Evolutionary conservation across 345 rosid genomes (phyloP).

Genomic region (Cardamine occulta): DNA sequence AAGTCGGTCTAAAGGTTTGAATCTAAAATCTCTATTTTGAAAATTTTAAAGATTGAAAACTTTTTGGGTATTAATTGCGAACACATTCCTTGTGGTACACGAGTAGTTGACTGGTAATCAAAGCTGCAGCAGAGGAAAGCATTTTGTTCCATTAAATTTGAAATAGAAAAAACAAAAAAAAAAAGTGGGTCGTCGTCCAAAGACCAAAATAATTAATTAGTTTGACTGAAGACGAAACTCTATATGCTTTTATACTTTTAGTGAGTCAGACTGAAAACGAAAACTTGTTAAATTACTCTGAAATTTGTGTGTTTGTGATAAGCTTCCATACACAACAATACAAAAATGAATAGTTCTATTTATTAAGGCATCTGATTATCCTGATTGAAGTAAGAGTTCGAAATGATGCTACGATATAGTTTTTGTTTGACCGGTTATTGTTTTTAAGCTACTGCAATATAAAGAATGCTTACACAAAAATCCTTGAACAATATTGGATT

Average conservation of each 20-base stretch:
- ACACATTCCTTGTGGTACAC: conserved; percentile 40
- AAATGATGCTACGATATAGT: not conserved
- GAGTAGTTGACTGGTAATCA: conserved; percentile 41
- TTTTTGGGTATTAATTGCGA: conserved; percentile 41
- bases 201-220: not conserved
- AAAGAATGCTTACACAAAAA: not conserved
- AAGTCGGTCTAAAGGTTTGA: conserved; percentile 42
- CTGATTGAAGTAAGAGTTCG: not conserved
- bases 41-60: conserved; percentile 8
- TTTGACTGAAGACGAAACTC: conserved; percentile 22
- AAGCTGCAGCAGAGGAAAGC: conserved; percentile 27
- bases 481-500: not conserved
- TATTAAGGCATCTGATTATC: too few relatives aligned
- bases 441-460: not conserved
- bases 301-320: not conserved
- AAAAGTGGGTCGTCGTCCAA: conserved; percentile 15
- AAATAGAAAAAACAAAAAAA: conserved; percentile 3
- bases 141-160: conserved; percentile 1
- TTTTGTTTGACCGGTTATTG: not conserved
- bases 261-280: not conserved
- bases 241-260: not conserved
- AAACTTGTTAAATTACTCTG: not conserved
- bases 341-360: not conserved
- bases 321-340: not conserved
- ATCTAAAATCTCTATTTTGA: not conserved